A percentile compares a stretch with the other conserved stretches of the same genome.
These are phyloP conservation scores for Alternaria sp. DNA, from an alignment of 2,329 filamentous ascomycete species.

Conservation along the genomic window DNA sequence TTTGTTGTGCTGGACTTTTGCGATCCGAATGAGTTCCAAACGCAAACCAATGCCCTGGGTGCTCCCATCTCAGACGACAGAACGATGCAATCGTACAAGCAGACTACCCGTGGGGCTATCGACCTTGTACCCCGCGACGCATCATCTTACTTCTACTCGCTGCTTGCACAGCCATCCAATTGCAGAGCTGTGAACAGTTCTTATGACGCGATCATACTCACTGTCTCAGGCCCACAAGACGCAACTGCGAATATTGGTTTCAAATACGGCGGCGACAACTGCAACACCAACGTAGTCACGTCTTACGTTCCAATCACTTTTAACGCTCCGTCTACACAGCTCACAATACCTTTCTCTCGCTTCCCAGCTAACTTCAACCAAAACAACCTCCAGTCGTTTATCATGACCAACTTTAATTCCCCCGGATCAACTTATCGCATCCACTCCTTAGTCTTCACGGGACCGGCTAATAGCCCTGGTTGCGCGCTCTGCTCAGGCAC, in stretches of 20 bases:
- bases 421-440: slow-evolving; percentile 10
- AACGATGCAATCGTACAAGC: slow-evolving; percentile 16
- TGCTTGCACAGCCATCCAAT: slow-evolving; percentile 7
- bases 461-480: slow-evolving; percentile 15
- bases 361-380: slow-evolving; percentile 12
- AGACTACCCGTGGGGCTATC: slow-evolving; percentile 6
- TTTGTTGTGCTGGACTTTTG: slow-evolving; percentile 18
- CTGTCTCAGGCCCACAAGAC: slow-evolving; percentile 12
- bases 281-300: slow-evolving; percentile 14
- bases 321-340: slow-evolving; percentile 8
- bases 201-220: slow-evolving; percentile 13
- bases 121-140: slow-evolving; percentile 16
- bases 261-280: slow-evolving; percentile 12
- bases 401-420: slow-evolving; percentile 14
- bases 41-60: slow-evolving; percentile 15
- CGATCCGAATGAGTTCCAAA: slow-evolving; percentile 11
- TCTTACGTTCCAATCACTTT: slow-evolving; percentile 17
- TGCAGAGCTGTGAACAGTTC: slow-evolving; percentile 16
- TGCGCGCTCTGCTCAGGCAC: slow-evolving; percentile 18
- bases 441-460: slow-evolving; percentile 11
- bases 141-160: slow-evolving; percentile 8
- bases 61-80: slow-evolving; percentile 12
- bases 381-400: slow-evolving; percentile 9
- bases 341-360: slow-evolving; percentile 11
- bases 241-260: slow-evolving; percentile 13